Conservation (phyloP, 176 grass and related monocot species). For the Oryza australiensis region DNA sequence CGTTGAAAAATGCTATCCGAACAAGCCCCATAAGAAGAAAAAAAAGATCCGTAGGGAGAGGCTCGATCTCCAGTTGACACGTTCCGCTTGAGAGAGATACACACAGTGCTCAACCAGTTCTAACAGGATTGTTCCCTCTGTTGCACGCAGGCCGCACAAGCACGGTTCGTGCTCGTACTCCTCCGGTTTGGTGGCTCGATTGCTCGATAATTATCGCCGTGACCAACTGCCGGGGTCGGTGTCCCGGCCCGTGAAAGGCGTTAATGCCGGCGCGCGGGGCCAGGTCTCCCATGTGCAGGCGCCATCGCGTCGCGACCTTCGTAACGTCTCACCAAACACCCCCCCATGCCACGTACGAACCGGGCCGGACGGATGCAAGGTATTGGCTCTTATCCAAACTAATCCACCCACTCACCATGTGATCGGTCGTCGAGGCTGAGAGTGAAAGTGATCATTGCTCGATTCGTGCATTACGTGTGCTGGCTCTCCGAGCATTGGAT, state of each 20-base stretch:
- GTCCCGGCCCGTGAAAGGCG: neutral
- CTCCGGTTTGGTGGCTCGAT: neutral
- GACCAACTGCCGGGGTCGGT: neutral
- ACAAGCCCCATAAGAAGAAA: no score
- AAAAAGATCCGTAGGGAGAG: no score
- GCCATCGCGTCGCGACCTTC: neutral
- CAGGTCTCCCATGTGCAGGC: neutral
- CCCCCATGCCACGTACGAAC: neutral
- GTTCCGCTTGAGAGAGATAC: no score
- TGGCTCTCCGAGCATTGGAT: neutral
- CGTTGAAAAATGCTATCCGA: no score
- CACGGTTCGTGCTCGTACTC: neutral
- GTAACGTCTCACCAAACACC: constrained; percentile 22
- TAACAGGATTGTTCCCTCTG: neutral
- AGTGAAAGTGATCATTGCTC: neutral
- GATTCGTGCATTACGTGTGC: neutral
- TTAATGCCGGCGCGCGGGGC: no score
- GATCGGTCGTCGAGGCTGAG: neutral
- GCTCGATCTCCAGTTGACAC: no score
- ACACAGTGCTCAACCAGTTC: no score
- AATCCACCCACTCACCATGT: neutral
- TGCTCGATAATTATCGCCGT: neutral
- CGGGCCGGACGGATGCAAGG: neutral
- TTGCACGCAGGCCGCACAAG: no score
- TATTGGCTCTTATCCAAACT: neutral